Conservation (phyloP, 164 flowering plant species). For the Akebia trifoliata region DNA sequence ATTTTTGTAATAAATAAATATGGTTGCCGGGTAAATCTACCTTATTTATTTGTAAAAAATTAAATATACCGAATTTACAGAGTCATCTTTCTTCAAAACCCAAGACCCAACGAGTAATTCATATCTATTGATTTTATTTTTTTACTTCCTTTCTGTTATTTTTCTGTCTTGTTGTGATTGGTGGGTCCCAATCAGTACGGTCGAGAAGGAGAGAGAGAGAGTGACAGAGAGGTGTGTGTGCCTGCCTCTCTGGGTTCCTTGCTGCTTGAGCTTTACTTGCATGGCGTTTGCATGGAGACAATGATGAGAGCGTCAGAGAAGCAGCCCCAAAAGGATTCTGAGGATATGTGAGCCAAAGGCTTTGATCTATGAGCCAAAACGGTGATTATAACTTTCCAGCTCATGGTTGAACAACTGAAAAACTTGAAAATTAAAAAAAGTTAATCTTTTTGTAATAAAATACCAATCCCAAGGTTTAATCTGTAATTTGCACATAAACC, state of each 20-base stretch:
- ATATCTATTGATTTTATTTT: too few relatives aligned
- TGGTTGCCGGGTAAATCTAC: too few relatives aligned
- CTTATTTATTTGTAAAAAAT: too few relatives aligned
- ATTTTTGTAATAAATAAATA: too few relatives aligned
- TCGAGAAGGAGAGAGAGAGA: neutral
- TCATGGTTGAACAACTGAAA: too few relatives aligned
- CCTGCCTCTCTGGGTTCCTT: slow-evolving; percentile 12
- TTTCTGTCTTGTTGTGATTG: neutral
- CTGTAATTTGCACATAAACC: neutral
- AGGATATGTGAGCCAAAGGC: too few relatives aligned
- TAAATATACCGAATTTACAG: too few relatives aligned
- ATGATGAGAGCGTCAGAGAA: slow-evolving; percentile 22
- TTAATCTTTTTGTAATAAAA: neutral
- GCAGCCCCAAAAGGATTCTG: slow-evolving; percentile 20
- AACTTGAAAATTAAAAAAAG: neutral
- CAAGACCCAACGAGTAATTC: too few relatives aligned
- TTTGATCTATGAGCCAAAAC: too few relatives aligned
- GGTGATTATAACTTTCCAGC: too few relatives aligned
- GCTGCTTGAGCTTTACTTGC: slow-evolving; percentile 21
- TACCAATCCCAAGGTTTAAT: neutral
- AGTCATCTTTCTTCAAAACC: too few relatives aligned
- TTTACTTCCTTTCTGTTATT: neutral
- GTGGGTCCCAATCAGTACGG: neutral
- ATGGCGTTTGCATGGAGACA: slow-evolving; percentile 22
- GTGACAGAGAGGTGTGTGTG: neutral